A percentile compares a stretch with the other conserved stretches of the same genome.
Evolutionary conservation across 2,329 filamentous ascomycete genomes (phyloP).

Genomic region (Penicillium occitanis): DNA sequence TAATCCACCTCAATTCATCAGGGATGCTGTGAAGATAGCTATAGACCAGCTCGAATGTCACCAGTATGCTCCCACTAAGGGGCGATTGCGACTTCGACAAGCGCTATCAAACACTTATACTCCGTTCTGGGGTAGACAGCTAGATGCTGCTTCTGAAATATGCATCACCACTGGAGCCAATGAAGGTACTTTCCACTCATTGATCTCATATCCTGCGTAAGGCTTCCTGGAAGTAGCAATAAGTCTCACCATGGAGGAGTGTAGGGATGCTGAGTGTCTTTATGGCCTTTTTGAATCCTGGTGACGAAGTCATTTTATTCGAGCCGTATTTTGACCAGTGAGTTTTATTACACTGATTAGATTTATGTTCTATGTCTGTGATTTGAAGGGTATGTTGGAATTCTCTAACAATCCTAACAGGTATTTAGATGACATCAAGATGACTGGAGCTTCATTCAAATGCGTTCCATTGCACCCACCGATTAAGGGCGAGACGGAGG

Average conservation of each 20-base stretch:
- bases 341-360: neutral
- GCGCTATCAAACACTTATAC: neutral
- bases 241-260: neutral
- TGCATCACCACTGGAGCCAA: neutral
- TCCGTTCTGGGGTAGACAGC: neutral
- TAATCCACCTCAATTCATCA: neutral
- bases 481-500: neutral
- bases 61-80: neutral
- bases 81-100: neutral
- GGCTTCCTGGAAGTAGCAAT: neutral
- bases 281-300: neutral
- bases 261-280: neutral
- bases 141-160: neutral
- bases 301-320: neutral
- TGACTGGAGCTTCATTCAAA: neutral
- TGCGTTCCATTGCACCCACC: neutral
- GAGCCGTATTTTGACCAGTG: neutral
- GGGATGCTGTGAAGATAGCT: neutral
- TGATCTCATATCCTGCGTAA: neutral
- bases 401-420: neutral
- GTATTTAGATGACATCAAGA: neutral
- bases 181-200: neutral
- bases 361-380: neutral
- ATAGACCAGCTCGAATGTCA: neutral
- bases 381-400: neutral